Conservation (phyloP, 2,329 filamentous ascomycete genomes). For the Tolypocladium pustulatum region DNA sequence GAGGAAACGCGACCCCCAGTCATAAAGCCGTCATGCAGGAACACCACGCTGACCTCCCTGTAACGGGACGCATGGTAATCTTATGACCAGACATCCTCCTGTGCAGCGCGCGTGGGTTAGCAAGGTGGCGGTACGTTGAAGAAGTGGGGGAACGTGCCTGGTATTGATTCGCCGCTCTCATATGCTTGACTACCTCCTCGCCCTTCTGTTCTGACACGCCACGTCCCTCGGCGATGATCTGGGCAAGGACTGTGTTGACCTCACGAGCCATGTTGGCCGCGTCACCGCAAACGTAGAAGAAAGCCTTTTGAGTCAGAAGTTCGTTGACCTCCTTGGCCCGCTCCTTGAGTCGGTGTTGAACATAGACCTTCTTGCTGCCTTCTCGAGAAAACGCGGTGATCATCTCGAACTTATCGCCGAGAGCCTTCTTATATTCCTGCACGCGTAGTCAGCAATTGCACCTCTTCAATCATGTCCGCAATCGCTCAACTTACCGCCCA, state of each 20-base stretch:
- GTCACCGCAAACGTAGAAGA: constrained; percentile 97
- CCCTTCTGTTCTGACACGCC: constrained; percentile 76
- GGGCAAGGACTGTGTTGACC: constrained; percentile 75
- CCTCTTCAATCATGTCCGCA: background rate
- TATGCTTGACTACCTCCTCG: constrained; percentile 93
- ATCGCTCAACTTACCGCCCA: constrained; percentile 63
- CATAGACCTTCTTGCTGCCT: constrained; percentile 80
- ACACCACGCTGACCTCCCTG: background rate
- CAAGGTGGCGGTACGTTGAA: background rate
- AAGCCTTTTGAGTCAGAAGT: constrained; percentile 75
- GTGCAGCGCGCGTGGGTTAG: constrained; percentile 3
- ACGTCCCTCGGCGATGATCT: constrained; percentile 79
- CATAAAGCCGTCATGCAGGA: background rate
- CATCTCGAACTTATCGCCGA: constrained; percentile 84
- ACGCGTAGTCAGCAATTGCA: constrained; percentile 4
- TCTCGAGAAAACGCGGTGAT: constrained; percentile 95
- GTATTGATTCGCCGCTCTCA: constrained; percentile 92
- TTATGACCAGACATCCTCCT: constrained; percentile 67
- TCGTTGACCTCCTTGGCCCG: constrained; percentile 76
- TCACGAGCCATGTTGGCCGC: constrained; percentile 95
- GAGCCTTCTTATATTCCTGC: constrained; percentile 69
- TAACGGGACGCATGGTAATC: background rate
- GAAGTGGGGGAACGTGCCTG: constrained; percentile 49
- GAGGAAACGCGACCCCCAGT: background rate
- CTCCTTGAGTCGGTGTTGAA: constrained; percentile 86